Evolutionary conservation across 2,329 filamentous ascomycete genomes (phyloP), one percentile per base, ranked within the genome.

Genomic region (Microcyclosporella mali): DNA sequence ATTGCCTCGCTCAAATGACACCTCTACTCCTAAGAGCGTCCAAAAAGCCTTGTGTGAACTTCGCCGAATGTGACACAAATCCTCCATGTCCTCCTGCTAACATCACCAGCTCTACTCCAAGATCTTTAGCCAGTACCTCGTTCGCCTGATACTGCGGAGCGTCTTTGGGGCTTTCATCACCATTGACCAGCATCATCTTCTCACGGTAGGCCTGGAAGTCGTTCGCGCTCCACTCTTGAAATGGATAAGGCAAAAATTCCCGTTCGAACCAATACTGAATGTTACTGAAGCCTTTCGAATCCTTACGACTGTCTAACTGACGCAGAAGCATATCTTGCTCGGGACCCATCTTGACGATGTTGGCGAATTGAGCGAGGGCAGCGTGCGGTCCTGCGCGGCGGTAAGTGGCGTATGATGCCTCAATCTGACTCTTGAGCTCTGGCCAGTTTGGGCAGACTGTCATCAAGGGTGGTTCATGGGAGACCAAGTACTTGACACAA

Each of bases 381-480:
- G 49, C 40, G 15, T 27, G 12, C 3, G 34, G 12, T n/a, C 51
- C 49, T 19, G 16, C 14, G 12, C 25, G 28, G 25, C 49, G 51
- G 25, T 50, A 54, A 18, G 40, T 37, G 15, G 37, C 17, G 29
- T 50, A 50, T 6, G 49, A 34, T 2, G 32, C 34, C 19, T 30
- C 6, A 21, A 17, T 17, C 29, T 14, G 6, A 6, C 21, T n/a
- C 18, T 36, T 36, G 21, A 52, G 37, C 4, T 46, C 33, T 8
- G 47, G 44, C 29, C 29, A 43, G 29, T 54, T 49, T 1, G 41
- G 43, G 19, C 43, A 31, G 16, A 52, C 33, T 2, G 33, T 41
- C 8, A 39, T 36, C 18, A 38, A 31, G 6, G 51, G 51, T 17
- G 51, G 51, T 31, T 54, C 51, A 21, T 54, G 43, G 4, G 32